Conservation (phyloP, 2,329 filamentous ascomycete genomes). For the Rasamsonia emersonii region DNA sequence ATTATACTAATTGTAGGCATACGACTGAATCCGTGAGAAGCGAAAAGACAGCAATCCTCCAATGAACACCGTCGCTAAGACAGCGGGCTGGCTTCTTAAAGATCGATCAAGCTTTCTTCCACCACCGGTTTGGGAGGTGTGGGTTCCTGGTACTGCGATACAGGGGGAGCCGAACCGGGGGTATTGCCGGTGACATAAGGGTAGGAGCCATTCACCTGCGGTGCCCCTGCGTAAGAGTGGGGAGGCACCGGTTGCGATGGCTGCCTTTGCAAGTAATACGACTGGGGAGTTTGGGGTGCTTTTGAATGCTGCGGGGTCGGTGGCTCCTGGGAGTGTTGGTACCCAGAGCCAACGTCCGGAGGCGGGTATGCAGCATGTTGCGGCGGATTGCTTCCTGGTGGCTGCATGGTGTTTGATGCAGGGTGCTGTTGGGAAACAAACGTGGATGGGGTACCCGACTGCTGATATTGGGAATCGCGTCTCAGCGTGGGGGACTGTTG, state of each 20-base stretch:
- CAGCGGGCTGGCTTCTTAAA: too few relatives aligned
- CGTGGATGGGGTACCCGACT: constrained; percentile 2
- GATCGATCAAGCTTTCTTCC: constrained; percentile 24
- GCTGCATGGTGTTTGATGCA: background rate
- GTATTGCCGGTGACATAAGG: constrained; percentile 12
- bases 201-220: constrained; percentile 11
- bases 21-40: too few relatives aligned
- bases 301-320: constrained; percentile 3
- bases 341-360: constrained; percentile 6
- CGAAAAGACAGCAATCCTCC: too few relatives aligned
- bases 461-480: constrained; percentile 9
- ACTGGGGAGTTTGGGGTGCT: constrained; percentile 11
- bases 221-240: constrained; percentile 10
- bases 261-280: constrained; percentile 14
- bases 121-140: constrained; percentile 15
- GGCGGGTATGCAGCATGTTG: constrained; percentile 6
- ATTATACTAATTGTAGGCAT: too few relatives aligned
- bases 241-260: constrained; percentile 10
- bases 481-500: constrained; percentile 5
- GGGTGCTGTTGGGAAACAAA: background rate
- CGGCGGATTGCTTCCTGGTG: background rate
- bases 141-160: constrained; percentile 14
- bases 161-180: constrained; percentile 10
- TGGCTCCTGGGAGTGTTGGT: constrained; percentile 5
- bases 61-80: constrained; percentile 3